Conservation (phyloP, 306 rosid species). For the Astragalus glycyphyllos region DNA sequence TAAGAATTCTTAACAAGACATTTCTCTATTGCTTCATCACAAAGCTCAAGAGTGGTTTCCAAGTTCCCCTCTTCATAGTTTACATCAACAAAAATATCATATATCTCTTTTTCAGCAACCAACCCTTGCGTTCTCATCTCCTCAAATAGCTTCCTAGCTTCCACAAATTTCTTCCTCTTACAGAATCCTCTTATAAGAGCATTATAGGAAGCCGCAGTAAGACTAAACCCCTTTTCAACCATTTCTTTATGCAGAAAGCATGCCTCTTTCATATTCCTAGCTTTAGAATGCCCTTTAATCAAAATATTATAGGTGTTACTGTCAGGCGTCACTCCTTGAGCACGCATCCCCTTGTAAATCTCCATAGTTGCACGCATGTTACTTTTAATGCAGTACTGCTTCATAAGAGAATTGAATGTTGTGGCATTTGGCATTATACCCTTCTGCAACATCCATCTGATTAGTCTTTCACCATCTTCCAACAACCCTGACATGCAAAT, state of each 20-base stretch:
- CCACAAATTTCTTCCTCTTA: constrained; percentile 76
- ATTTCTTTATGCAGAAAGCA: constrained; percentile 73
- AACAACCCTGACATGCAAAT: constrained; percentile 84
- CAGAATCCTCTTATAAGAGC: constrained; percentile 69
- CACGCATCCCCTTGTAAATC: constrained; percentile 68
- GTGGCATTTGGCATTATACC: constrained; percentile 74
- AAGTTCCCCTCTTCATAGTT: constrained; percentile 81
- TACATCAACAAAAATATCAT: constrained; percentile 74
- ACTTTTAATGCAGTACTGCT: constrained; percentile 82
- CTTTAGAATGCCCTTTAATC: constrained; percentile 86
- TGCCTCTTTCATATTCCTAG: constrained; percentile 89
- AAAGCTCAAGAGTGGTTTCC: constrained; percentile 75
- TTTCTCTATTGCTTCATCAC: constrained; percentile 87
- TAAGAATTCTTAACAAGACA: constrained; percentile 57
- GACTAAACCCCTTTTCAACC: constrained; percentile 68
- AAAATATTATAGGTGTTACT: constrained; percentile 75
- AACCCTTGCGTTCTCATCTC: constrained; percentile 83
- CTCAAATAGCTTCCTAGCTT: constrained; percentile 77
- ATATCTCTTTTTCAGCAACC: constrained; percentile 73
- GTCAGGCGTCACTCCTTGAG: constrained; percentile 74
- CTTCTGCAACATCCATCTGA: constrained; percentile 84
- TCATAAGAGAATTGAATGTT: constrained; percentile 85
- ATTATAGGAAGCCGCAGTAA: constrained; percentile 66
- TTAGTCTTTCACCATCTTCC: constrained; percentile 77
- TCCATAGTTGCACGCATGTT: constrained; percentile 63